phyloP scores from a whole-genome alignment of 2,329 filamentous ascomycete species.

The Lachnellula suecica region DNA sequence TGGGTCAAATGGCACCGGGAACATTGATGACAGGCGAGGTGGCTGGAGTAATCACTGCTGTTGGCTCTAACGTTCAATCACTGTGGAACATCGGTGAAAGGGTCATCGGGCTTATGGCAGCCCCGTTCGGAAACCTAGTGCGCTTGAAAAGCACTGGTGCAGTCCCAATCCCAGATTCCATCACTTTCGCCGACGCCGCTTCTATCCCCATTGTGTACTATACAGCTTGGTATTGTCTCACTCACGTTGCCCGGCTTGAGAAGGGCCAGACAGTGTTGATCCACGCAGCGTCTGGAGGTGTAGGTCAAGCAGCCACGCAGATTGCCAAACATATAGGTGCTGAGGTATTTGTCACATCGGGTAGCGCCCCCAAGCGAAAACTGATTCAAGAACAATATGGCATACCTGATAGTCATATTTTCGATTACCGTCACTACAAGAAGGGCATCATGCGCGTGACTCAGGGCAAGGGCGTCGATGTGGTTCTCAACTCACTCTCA shows the following conservation, averaged over 20 bases:
- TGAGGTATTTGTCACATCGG: constrained; percentile 26
- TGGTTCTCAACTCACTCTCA: constrained; percentile 27
- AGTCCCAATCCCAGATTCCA: constrained; percentile 7
- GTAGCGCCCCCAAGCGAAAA: constrained; percentile 12
- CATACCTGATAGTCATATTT: constrained; percentile 13
- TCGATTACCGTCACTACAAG: constrained; percentile 9
- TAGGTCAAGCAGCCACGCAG: constrained; percentile 34
- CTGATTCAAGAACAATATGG: constrained; percentile 15
- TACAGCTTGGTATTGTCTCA: constrained; percentile 19
- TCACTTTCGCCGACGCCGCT: constrained; percentile 15
- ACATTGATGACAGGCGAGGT: constrained; percentile 32
- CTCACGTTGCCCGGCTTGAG: constrained; percentile 17
- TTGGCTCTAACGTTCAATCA: too few relatives aligned
- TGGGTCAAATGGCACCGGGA: constrained; percentile 18
- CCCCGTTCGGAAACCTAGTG: constrained; percentile 26
- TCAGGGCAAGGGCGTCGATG: constrained; percentile 25
- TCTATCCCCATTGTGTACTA: constrained; percentile 16
- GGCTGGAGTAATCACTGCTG: constrained; percentile 27
- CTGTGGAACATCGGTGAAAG: constrained; percentile 32
- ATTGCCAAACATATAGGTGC: constrained; percentile 30
- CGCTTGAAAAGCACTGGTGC: constrained; percentile 20
- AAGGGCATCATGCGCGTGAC: constrained; percentile 21
- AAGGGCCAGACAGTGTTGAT: constrained; percentile 31
- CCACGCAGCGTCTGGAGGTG: constrained; percentile 31
- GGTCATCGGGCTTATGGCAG: constrained; percentile 27